Percentiles rank a stretch among this genome's conserved stretches.
phyloP scores from a whole-genome alignment of 2,329 filamentous ascomycete species.

The Fusarium caatingaense region DNA sequence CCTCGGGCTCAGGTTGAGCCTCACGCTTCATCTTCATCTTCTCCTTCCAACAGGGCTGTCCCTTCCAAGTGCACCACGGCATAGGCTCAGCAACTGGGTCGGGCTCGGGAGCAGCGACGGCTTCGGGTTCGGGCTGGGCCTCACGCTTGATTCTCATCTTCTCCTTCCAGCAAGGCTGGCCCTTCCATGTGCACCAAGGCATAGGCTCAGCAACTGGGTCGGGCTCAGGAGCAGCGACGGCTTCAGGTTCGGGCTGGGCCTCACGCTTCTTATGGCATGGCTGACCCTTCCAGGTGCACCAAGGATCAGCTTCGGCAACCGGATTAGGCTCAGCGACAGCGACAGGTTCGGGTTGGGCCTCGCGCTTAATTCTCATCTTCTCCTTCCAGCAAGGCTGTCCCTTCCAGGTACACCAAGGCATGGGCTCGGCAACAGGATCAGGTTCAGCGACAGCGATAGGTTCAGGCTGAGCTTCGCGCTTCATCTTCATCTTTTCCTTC shows the following conservation, averaged over 20 bases:
- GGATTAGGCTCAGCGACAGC: constrained; percentile 31
- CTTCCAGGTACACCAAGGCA: constrained; percentile 21
- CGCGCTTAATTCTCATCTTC: constrained; percentile 21
- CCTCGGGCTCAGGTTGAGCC: no score
- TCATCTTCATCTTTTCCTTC: constrained; percentile 44
- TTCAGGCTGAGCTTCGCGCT: constrained; percentile 8
- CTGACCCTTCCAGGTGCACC: constrained; percentile 44
- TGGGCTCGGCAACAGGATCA: not conserved
- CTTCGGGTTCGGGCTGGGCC: no score
- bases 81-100: no score
- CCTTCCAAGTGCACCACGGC: no score
- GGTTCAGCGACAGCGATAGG: constrained; percentile 2
- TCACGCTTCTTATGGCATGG: constrained; percentile 34
- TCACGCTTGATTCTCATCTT: no score
- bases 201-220: no score
- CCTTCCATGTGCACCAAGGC: no score
- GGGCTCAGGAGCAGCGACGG: not conserved
- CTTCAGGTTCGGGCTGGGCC: not conserved
- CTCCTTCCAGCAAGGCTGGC: no score
- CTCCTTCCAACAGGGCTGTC: no score
- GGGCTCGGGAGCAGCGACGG: no score
- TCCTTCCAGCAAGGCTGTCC: constrained; percentile 28
- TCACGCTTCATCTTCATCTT: no score
- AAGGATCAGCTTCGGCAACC: constrained; percentile 27
- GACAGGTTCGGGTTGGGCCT: not conserved